Conservation (phyloP, 306 rosid genomes). For the Acmispon strigosus region DNA sequence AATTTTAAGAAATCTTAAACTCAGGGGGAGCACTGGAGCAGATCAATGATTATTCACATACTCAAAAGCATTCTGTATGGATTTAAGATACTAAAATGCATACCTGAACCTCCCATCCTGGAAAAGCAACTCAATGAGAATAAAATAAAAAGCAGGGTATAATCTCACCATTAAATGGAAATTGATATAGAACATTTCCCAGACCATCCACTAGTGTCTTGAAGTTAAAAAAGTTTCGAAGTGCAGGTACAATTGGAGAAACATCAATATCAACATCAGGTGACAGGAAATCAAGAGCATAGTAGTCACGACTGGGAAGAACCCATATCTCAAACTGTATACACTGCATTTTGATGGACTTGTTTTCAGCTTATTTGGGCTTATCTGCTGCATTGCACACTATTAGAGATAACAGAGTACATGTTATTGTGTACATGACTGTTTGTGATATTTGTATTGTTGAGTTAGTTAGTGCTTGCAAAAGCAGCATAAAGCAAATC, state of each 20-base stretch:
- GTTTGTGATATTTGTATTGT: too few species aligned
- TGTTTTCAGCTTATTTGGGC: too few species aligned
- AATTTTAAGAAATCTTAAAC: too few species aligned
- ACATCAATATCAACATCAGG: conserved; percentile 85
- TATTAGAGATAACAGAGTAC: too few species aligned
- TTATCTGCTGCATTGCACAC: too few species aligned
- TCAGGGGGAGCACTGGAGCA: conserved; percentile 36
- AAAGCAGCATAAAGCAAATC: not conserved
- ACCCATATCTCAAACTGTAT: too few species aligned
- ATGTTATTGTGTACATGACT: too few species aligned
- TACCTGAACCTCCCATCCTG: conserved; percentile 82
- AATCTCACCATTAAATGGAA: conserved; percentile 83
- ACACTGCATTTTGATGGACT: too few species aligned
- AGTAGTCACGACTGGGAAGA: conserved; percentile 48
- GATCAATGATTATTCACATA: conserved; percentile 24
- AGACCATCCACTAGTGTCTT: conserved; percentile 89
- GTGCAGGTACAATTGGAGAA: conserved; percentile 86
- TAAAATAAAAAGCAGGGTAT: not conserved
- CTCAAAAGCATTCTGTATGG: conserved; percentile 6
- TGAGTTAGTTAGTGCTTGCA: not conserved
- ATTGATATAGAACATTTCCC: conserved; percentile 80
- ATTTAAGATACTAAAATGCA: conserved; percentile 19
- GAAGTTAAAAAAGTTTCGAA: conserved; percentile 80
- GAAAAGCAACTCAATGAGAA: conserved; percentile 69
- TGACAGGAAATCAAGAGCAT: conserved; percentile 74